These are phyloP conservation scores for Scheffersomyces amazonensis DNA, from an alignment of 805 yeast genomes.

Conservation along the genomic window DNA sequence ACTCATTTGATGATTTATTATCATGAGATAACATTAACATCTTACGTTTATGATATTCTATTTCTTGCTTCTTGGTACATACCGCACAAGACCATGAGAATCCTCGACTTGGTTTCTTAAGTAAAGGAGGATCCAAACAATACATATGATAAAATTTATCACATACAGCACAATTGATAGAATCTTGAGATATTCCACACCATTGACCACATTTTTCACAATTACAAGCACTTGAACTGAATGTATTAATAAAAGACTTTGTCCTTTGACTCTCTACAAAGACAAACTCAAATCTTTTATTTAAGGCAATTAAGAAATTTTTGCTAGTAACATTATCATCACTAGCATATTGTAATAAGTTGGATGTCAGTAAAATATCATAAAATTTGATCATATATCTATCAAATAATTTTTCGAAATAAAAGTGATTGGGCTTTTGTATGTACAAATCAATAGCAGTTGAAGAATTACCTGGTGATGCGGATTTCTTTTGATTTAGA, in stretches of 20 bases:
- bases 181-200: conserved; percentile 66
- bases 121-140: conserved; percentile 82
- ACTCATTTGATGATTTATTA: conserved; percentile 38
- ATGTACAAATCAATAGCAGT: conserved; percentile 48
- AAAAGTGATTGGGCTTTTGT: conserved; percentile 65
- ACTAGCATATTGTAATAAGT: conserved; percentile 34
- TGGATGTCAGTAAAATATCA: conserved; percentile 65
- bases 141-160: conserved; percentile 68
- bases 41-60: conserved; percentile 36
- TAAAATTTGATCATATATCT: conserved; percentile 80
- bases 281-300: conserved; percentile 67
- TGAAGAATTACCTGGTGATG: conserved; percentile 11
- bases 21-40: conserved; percentile 41
- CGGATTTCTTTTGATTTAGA: conserved; percentile 5
- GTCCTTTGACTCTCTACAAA: conserved; percentile 70
- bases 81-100: conserved; percentile 87
- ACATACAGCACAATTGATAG: conserved; percentile 81
- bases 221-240: conserved; percentile 48
- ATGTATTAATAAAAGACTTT: conserved; percentile 58
- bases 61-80: conserved; percentile 62
- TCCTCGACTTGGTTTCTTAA: conserved; percentile 78
- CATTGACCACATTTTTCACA: conserved; percentile 83
- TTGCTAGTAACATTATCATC: conserved; percentile 50
- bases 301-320: conserved; percentile 58
- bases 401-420: conserved; percentile 83